Evolutionary conservation across 768 basidiomycete species (phyloP).

Genomic region (Rhizopogon roseolus): DNA sequence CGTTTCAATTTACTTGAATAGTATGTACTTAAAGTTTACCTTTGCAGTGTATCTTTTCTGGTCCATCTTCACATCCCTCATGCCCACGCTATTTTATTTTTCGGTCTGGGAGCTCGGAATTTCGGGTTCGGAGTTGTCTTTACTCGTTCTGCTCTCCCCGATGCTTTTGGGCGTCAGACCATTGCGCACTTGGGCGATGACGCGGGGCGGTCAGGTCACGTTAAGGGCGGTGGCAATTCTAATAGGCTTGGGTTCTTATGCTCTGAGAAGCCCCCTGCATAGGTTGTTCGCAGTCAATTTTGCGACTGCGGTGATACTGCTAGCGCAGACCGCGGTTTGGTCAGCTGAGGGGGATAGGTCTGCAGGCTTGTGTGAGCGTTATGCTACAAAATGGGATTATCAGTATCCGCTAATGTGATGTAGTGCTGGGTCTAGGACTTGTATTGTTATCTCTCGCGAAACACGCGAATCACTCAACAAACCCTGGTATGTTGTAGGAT

Average conservation of each 20-base stretch:
- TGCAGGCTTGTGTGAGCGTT: constrained; percentile 43
- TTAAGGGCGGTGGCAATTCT: constrained; percentile 45
- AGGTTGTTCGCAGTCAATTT: constrained; percentile 53
- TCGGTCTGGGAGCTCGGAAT: constrained; percentile 88
- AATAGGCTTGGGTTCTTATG: constrained; percentile 49
- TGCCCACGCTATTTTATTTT: constrained; percentile 85
- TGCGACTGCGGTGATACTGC: constrained; percentile 45
- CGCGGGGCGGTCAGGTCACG: constrained; percentile 42
- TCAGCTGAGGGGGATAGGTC: constrained; percentile 36
- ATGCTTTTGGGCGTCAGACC: constrained; percentile 46
- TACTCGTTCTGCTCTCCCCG: constrained; percentile 70
- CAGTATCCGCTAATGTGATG: not conserved
- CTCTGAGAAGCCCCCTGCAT: constrained; percentile 42
- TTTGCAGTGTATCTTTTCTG: constrained; percentile 69
- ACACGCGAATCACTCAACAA: constrained; percentile 75
- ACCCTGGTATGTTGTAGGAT: constrained; percentile 48
- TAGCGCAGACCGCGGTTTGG: constrained; percentile 54
- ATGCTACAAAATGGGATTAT: not conserved
- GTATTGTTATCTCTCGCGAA: constrained; percentile 66
- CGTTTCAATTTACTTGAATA: not conserved
- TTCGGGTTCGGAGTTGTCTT: constrained; percentile 74
- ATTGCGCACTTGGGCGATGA: constrained; percentile 40
- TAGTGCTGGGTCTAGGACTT: constrained; percentile 66
- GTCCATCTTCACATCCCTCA: constrained; percentile 77
- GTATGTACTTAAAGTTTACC: not conserved